Base-by-base conservation (phyloP, 768 basidiomycete genomes). In the Mycena pura region DNA sequence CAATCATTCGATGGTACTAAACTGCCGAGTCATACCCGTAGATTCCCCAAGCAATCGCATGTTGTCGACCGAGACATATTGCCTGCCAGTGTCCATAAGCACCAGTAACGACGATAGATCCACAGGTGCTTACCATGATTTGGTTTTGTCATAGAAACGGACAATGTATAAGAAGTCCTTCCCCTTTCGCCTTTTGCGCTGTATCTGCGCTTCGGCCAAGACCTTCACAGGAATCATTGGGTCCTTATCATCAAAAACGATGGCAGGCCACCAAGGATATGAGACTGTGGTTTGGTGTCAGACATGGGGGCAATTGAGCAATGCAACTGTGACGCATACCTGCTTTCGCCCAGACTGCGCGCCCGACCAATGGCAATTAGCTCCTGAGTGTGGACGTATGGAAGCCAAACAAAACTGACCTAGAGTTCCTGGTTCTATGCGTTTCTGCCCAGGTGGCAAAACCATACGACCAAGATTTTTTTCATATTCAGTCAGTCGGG, bases 241-340 rank as follows among this genome's bases (percentile, higher is more conserved):
- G 45, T 89, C 84, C 38, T 87, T 84, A 9, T 84, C 81, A 24
- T 88, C 86, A 50, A 82, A 88, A 15, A 95, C 83, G 9, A 91
- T 86, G 9, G 89, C 95, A 38, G 95, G 92, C 88, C 91, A 96
- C 88, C 88, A 96, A 1, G 95, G 95, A 67, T 80, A 95, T 0
- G 87, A 83, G 32, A 78, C 92, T 93, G 40, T 22, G 48, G 4
- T 3, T 9, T n/a, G 6, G 24, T 11, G 28, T 60, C 25, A 64
- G 59, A 25, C 47, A n/a, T 57, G 13, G 9, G 22, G 48, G 45
- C 49, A 46, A 65, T 46, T 52, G 45, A 40, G 41, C 47, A 53
- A n/a, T 31, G 31, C 56, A 19, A 43, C n/a, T 17, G 39, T 45
- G 8, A 36, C 24, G 74, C 86, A 61, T 65, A 89, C 89, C 79